phyloP scores from a whole-genome alignment of 2,329 filamentous ascomycete species.

The Arachnomyces sp. region DNA sequence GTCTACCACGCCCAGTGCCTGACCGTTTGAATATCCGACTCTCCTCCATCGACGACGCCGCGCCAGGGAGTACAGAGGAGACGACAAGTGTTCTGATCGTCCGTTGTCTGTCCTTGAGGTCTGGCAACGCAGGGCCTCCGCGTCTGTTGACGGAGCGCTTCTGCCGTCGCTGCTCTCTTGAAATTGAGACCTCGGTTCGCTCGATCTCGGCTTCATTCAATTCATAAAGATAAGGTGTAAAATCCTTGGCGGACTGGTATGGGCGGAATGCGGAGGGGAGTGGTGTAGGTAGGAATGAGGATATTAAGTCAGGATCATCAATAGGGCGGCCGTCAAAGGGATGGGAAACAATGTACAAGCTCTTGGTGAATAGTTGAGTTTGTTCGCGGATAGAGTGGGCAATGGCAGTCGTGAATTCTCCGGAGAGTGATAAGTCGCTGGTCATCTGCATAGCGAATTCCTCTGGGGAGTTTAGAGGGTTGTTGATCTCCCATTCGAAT shows the following conservation, averaged over 20 bases:
- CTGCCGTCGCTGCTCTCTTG: constrained; percentile 84
- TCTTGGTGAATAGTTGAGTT: constrained; percentile 85
- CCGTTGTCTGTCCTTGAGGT: constrained; percentile 87
- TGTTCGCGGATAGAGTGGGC: constrained; percentile 97
- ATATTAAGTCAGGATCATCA: constrained; percentile 80
- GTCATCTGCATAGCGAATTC: constrained; percentile 89
- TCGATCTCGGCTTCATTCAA: constrained; percentile 85
- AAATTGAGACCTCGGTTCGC: constrained; percentile 83
- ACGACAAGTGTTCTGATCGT: constrained; percentile 90
- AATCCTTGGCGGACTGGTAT: constrained; percentile 88
- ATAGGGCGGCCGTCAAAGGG: constrained; percentile 89
- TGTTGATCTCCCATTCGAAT: constrained; percentile 99
- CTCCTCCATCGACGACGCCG: constrained; percentile 69
- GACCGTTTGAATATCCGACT: constrained; percentile 79
- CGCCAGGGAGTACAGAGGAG: constrained; percentile 84
- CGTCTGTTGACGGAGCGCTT: constrained; percentile 92
- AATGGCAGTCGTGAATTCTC: constrained; percentile 95
- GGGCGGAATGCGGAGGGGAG: constrained; percentile 77
- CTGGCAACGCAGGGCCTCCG: constrained; percentile 86
- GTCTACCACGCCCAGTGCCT: constrained; percentile 52
- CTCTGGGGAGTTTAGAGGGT: constrained; percentile 85
- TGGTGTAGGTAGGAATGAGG: constrained; percentile 78
- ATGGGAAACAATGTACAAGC: constrained; percentile 85
- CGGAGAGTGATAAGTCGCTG: constrained; percentile 77
- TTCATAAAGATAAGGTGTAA: constrained; percentile 86